phyloP scores from a whole-genome alignment of 257 asterid genomes.

The Solanum sitiens region DNA sequence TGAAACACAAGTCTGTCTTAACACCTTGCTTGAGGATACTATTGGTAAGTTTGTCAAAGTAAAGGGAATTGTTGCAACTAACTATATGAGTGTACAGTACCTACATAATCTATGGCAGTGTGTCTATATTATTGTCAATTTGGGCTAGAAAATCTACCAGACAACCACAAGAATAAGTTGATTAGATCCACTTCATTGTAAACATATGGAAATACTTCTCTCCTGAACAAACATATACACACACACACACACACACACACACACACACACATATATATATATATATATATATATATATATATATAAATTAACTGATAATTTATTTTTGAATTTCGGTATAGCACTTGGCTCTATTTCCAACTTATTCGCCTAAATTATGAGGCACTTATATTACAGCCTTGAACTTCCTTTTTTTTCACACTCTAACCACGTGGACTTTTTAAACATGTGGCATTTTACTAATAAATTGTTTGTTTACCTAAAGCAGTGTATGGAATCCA shows the following conservation, averaged over 20 bases:
- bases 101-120: background rate
- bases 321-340: background rate
- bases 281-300: too few relatives aligned
- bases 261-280: background rate
- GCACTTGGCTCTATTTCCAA: background rate
- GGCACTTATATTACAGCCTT: background rate
- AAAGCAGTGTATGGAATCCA: background rate
- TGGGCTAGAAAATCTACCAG: background rate
- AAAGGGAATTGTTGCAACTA: background rate
- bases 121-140: background rate
- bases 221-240: background rate
- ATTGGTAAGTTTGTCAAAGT: slow-evolving; percentile 56
- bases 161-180: background rate
- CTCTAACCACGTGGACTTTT: background rate
- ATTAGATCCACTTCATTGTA: background rate
- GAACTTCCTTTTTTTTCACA: background rate
- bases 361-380: background rate
- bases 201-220: background rate
- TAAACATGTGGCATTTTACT: background rate
- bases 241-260: background rate
- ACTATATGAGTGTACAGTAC: background rate
- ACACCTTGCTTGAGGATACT: slow-evolving; percentile 66
- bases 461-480: background rate
- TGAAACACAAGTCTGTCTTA: slow-evolving; percentile 74
- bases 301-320: background rate